Evolutionary conservation across 805 yeast species (phyloP), one percentile per base, ranked within the genome.

Genomic region (Zygosaccharomyces siamensis): DNA sequence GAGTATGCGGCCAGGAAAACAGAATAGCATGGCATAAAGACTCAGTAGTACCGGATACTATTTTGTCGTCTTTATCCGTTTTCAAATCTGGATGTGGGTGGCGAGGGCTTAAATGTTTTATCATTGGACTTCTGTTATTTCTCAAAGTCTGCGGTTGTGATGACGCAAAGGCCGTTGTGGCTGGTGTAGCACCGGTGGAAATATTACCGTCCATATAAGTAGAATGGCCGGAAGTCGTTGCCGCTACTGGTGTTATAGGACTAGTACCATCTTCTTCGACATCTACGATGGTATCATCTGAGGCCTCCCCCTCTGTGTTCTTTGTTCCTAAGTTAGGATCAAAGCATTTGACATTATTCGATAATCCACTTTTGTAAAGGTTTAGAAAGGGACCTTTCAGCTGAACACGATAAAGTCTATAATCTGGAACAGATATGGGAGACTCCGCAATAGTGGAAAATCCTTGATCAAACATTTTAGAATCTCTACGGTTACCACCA

Each of bases 1-100:
- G 16, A 1, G 68, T 71, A 18, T 64, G 69, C 16, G 70, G 60
- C 4, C 78, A 74, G 50, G 75, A 75, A 63, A 82, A 83, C 12
- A 89, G 63, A 23, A 87, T 70, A 3, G 86, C 77, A 67, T 90
- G 97, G 48, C 90, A 79, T 32, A 89, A 72, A 40, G 89, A 78
- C 63, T 89, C 97, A 8, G 79, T 60, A 0, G 87, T 63, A 16
- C 87, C 87, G 20, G 77, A 73, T 6, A 73, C 54, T 18, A 76
- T 68, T 16, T 76, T 75, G 18, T 77, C 74, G 3, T 69, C 62
- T 14, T 65, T 62, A 58, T 83, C 87, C 49, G 79, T 52, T 30
- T 67, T 71, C 26, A 83, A 61, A 40, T 77, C 80, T 5, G 89
- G 89, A 58, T 84, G 90, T 7, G 86, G 85, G 51, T 72, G 78